Percentiles rank a stretch among this genome's conserved stretches.
These are phyloP conservation scores for Hypseocharis bilobata DNA, from an alignment of 441 rosid genomes.

Conservation along the genomic window DNA sequence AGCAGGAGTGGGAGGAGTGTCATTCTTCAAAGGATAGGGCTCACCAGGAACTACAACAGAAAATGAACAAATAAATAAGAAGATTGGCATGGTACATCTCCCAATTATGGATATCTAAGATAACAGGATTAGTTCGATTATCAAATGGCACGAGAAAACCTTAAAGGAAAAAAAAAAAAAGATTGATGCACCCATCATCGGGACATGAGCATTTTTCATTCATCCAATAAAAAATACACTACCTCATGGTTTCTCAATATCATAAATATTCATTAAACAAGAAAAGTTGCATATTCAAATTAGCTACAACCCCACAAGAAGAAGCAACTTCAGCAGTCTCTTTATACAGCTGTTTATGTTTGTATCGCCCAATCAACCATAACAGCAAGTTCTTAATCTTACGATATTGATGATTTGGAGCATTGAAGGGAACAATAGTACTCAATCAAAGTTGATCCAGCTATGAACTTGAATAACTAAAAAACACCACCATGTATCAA, in stretches of 20 bases:
- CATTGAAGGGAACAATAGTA: not conserved
- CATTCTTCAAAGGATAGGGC: conserved; percentile 48
- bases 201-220: no score
- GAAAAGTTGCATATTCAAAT: not conserved
- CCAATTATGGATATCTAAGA: not conserved
- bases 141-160: not conserved
- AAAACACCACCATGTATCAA: no score
- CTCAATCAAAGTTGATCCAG: not conserved
- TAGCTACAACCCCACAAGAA: not conserved
- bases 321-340: not conserved
- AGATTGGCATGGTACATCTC: not conserved
- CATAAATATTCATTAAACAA: not conserved
- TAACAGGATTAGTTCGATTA: not conserved
- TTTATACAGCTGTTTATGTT: not conserved
- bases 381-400: not conserved
- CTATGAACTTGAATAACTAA: not conserved
- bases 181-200: no score
- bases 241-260: not conserved
- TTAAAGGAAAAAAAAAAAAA: not conserved
- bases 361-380: not conserved
- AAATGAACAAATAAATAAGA: not conserved
- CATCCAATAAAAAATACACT: not conserved
- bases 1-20: conserved; percentile 45
- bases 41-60: conserved; percentile 67
- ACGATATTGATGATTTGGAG: not conserved